Conservation (phyloP, 805 yeast species). For the Spathaspora girioi region DNA sequence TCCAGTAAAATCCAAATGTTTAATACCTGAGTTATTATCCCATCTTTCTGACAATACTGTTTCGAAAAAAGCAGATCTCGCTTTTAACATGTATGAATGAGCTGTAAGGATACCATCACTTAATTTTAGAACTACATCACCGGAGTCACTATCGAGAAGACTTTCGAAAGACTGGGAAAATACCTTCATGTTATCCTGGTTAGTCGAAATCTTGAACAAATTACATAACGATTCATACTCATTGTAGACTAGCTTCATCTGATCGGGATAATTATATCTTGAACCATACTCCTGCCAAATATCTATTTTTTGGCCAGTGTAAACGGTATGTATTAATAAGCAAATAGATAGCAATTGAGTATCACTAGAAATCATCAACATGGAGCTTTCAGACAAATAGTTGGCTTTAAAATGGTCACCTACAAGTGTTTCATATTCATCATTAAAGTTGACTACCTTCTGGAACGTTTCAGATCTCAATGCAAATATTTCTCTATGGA, state of each 20-base stretch:
- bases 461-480: constrained; percentile 26
- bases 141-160: constrained; percentile 14
- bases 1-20: constrained; percentile 40
- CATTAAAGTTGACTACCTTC: constrained; percentile 17
- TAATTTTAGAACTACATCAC: constrained; percentile 46
- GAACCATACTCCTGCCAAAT: constrained; percentile 43
- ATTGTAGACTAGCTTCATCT: constrained; percentile 22
- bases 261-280: constrained; percentile 23
- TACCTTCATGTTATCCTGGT: neutral
- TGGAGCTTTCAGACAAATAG: constrained; percentile 11
- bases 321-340: constrained; percentile 41
- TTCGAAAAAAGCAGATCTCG: constrained; percentile 63
- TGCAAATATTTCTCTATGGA: constrained; percentile 30
- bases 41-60: constrained; percentile 54
- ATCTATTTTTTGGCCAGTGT: constrained; percentile 43
- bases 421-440: constrained; percentile 18
- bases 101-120: constrained; percentile 44
- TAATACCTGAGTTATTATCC: constrained; percentile 26
- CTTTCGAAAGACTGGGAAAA: constrained; percentile 1
- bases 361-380: constrained; percentile 17
- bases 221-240: constrained; percentile 23
- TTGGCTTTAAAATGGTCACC: constrained; percentile 22
- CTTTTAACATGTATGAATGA: constrained; percentile 50
- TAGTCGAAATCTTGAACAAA: constrained; percentile 2
- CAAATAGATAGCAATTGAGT: constrained; percentile 37